Evolutionary conservation across 805 yeast genomes (phyloP).

Genomic region (Kodamaea hsintzibuensis): DNA sequence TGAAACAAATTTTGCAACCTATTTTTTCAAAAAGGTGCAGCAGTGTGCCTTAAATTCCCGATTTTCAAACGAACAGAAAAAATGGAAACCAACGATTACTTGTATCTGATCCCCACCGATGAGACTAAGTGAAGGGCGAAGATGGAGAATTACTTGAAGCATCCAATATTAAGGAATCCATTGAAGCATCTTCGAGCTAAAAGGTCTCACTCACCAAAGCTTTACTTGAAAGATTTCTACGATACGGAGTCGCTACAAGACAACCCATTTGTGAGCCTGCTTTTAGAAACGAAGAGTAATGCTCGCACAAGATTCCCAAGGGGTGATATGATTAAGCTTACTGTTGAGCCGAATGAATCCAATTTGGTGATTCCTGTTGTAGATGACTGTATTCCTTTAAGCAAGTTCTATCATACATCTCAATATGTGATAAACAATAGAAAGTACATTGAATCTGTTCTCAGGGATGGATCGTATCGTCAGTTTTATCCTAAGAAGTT

Average conservation of each 20-base stretch:
- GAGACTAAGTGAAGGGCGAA: neutral
- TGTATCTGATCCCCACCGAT: neutral
- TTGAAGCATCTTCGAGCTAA: conserved; percentile 25
- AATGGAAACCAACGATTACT: neutral
- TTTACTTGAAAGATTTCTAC: conserved; percentile 21
- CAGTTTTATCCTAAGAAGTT: conserved; percentile 29
- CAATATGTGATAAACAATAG: conserved; percentile 27
- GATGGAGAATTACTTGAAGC: conserved; percentile 17
- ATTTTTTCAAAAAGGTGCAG: neutral
- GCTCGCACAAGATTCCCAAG: conserved; percentile 26
- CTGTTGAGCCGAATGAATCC: conserved; percentile 11
- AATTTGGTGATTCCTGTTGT: conserved; percentile 12
- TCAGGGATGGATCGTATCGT: conserved; percentile 18
- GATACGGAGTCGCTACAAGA: conserved; percentile 15
- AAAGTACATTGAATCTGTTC: conserved; percentile 19
- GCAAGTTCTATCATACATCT: conserved; percentile 17
- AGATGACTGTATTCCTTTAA: conserved; percentile 3
- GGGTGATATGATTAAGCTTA: conserved; percentile 26
- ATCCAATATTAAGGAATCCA: conserved; percentile 35
- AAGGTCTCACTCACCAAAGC: conserved; percentile 21
- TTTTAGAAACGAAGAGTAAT: conserved; percentile 29
- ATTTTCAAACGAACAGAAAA: neutral
- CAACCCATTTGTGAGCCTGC: conserved; percentile 31
- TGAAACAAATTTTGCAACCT: neutral
- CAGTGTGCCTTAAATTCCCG: neutral